Base-by-base conservation (phyloP, 1,139 yeast genomes). In the Blastobotrys buckinghamii region DNA sequence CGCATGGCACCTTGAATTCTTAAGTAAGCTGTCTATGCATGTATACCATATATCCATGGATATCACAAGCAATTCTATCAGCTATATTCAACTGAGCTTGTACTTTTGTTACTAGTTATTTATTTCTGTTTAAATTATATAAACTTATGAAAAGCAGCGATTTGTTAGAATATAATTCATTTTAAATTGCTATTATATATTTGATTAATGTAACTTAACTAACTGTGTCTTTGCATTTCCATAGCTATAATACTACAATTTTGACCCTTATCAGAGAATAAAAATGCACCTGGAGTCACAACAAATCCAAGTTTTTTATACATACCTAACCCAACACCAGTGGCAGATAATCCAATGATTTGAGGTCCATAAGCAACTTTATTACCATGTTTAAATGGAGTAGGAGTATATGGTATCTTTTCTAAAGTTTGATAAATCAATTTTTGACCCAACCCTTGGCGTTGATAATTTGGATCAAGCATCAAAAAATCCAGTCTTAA, bases 311-410 rank as follows among this genome's bases (percentile, higher is more conserved):
- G 20, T 32, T 33, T 29, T 30, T 33, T 35, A 20, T 47, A 47
- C 44, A 47, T 15, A 5, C 16, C 19, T 13, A 22, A 16, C 19
- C 50, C 50, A 1, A 35, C 38, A 7, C 30, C 24, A 17, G 50
- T 24, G 6, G 47, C 44, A 16, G 33, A 37, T 22, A 47, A 33
- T 16, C 27, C 38, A 13, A 43, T 10, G 29, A 40, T 35, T 22
- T 47, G 50, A 2, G 50, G 50, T 17, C 50, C 50, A 24, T 36
- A 22, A 16, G 22, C 8, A 9, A 29, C 32, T 8, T 33, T 30
- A 7, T 16, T 30, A 1, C 15, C 16, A 27, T 40, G 12, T 19
- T 34, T 22, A 17, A 43, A 36, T n/a, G 17, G 34, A 2, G 32
- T 27, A 4, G 5, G 17, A 10, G 7, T 6, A 2, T 5, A 24